phyloP scores from a whole-genome alignment of 2,329 filamentous ascomycete genomes.

The Aspergillus fumigatiaffinis region DNA sequence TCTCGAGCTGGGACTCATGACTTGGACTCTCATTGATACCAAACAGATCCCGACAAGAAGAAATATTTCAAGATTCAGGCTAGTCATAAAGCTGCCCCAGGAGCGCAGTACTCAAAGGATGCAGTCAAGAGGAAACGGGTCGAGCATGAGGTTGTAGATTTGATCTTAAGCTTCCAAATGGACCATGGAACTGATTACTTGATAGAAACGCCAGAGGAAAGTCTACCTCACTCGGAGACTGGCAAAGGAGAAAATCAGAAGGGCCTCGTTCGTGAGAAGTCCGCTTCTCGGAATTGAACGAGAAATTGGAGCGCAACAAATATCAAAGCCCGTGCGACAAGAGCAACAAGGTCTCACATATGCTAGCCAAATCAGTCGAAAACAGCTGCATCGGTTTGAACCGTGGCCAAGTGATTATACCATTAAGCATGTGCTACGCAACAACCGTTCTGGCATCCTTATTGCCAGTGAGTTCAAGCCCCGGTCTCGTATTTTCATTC shows the following conservation, averaged over 20 bases:
- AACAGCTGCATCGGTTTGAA: slow-evolving; percentile 29
- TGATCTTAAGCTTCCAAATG: background rate
- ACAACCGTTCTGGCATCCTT: slow-evolving; percentile 32
- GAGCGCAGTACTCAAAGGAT: slow-evolving; percentile 54
- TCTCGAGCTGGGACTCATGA: background rate
- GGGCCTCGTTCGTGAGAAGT: slow-evolving; percentile 24
- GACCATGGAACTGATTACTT: slow-evolving; percentile 4
- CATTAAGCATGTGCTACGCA: slow-evolving; percentile 31
- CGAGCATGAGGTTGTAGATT: slow-evolving; percentile 35
- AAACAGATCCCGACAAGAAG: slow-evolving; percentile 48
- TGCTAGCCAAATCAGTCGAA: slow-evolving; percentile 29
- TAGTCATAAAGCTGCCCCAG: slow-evolving; percentile 48
- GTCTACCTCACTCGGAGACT: slow-evolving; percentile 23
- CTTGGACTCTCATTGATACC: background rate
- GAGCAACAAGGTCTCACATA: slow-evolving; percentile 28
- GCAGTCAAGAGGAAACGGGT: slow-evolving; percentile 55
- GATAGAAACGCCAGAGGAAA: slow-evolving; percentile 27
- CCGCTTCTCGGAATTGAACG: slow-evolving; percentile 26
- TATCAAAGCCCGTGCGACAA: slow-evolving; percentile 17
- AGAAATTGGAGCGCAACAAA: slow-evolving; percentile 24
- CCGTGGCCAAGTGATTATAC: slow-evolving; percentile 23
- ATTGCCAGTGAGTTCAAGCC: slow-evolving; percentile 29
- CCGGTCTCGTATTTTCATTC: background rate
- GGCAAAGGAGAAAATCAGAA: slow-evolving; percentile 32
- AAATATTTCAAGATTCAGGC: slow-evolving; percentile 66